These are phyloP conservation scores for Podospora sp. DNA, from an alignment of 495 filamentous ascomycete genomes.

Conservation along the genomic window DNA sequence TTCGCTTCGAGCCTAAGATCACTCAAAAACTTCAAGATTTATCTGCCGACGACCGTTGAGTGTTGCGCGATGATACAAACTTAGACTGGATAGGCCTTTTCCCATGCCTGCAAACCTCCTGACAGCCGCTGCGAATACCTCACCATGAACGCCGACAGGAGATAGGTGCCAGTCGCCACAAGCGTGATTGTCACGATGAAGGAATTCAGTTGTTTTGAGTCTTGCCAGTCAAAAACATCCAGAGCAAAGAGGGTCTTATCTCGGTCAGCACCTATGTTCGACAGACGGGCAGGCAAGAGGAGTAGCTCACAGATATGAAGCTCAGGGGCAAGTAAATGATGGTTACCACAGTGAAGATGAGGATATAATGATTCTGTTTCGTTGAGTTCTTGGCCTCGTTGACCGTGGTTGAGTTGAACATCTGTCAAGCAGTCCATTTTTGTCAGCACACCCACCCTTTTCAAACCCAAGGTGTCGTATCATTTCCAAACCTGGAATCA, in stretches of 20 bases:
- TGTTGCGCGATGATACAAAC: too few relatives aligned
- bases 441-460: background rate
- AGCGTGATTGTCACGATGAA: background rate
- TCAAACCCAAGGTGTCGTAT: too few relatives aligned
- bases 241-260: background rate
- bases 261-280: too few relatives aligned
- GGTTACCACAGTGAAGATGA: slow-evolving; percentile 67
- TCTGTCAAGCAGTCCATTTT: background rate
- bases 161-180: background rate
- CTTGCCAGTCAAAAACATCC: background rate
- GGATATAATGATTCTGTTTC: slow-evolving; percentile 60
- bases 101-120: too few relatives aligned
- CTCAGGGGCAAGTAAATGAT: slow-evolving; percentile 62
- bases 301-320: slow-evolving; percentile 49
- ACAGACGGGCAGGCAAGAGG: background rate
- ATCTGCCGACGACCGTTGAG: too few relatives aligned
- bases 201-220: background rate
- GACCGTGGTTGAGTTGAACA: slow-evolving; percentile 54
- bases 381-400: slow-evolving; percentile 60
- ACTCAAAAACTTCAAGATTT: too few relatives aligned
- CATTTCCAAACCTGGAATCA: too few relatives aligned
- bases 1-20: too few relatives aligned
- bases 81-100: too few relatives aligned
- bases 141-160: background rate
- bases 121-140: background rate